Conservation (phyloP, 2,329 filamentous ascomycete genomes). For the Penicillium sp. region DNA sequence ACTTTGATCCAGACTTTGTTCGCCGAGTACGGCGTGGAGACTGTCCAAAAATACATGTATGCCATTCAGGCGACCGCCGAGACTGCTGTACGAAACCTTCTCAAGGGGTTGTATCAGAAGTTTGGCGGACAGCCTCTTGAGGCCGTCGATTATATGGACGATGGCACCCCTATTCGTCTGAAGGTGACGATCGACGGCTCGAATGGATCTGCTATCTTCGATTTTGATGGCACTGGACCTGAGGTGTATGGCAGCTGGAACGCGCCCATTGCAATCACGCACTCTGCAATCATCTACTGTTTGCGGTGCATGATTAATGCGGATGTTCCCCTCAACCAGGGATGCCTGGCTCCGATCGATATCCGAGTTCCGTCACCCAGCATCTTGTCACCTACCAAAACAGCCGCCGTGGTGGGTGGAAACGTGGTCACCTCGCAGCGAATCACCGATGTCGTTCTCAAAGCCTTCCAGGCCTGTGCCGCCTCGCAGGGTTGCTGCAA, state of each 20-base stretch:
- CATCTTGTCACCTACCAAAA: constrained; percentile 72
- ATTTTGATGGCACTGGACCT: constrained; percentile 74
- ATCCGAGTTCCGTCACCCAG: constrained; percentile 67
- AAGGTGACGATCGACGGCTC: constrained; percentile 71
- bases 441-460: constrained; percentile 79
- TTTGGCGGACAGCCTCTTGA: constrained; percentile 70
- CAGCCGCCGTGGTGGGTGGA: constrained; percentile 77
- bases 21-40: constrained; percentile 71
- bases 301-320: constrained; percentile 75
- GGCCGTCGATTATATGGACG: constrained; percentile 82
- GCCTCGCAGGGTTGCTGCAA: constrained; percentile 80
- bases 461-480: constrained; percentile 75
- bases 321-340: constrained; percentile 84
- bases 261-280: constrained; percentile 77
- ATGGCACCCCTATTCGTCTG: constrained; percentile 74
- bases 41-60: constrained; percentile 80
- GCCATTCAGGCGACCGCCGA: constrained; percentile 81
- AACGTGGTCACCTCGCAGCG: constrained; percentile 78
- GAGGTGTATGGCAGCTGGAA: constrained; percentile 81
- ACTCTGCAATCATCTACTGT: constrained; percentile 83
- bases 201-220: constrained; percentile 73
- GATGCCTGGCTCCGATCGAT: constrained; percentile 73
- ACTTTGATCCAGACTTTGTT: constrained; percentile 72
- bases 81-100: constrained; percentile 67
- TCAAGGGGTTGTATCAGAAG: constrained; percentile 68